These are phyloP conservation scores for Kentomonas sorsogonicus DNA, from an alignment of 208 protist genomes.

Conservation along the genomic window DNA sequence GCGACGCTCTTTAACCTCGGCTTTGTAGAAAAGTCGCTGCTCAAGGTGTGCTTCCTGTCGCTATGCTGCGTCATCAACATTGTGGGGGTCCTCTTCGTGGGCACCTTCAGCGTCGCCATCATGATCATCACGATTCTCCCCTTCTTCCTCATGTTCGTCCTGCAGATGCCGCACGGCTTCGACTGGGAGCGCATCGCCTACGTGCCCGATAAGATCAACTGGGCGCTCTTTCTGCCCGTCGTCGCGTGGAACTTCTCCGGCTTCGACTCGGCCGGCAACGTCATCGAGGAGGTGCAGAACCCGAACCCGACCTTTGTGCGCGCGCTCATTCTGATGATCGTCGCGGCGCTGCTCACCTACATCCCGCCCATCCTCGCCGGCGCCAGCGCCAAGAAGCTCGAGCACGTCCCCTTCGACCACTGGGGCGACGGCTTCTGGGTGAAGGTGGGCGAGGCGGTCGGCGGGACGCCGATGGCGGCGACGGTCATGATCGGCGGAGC, in stretches of 20 bases:
- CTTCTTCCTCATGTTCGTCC: constrained; percentile 84
- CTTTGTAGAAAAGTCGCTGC: constrained; percentile 32
- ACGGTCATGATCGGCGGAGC: constrained; percentile 74
- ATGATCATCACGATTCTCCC: constrained; percentile 83
- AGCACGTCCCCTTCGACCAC: constrained; percentile 50
- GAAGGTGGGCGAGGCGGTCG: constrained; percentile 77
- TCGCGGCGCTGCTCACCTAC: constrained; percentile 68
- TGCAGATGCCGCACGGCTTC: constrained; percentile 76
- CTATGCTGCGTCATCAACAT: constrained; percentile 76
- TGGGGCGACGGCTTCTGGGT: constrained; percentile 89
- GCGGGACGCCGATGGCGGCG: constrained; percentile 61
- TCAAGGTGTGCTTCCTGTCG: constrained; percentile 68
- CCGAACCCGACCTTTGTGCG: constrained; percentile 77
- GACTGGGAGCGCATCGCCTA: constrained; percentile 69
- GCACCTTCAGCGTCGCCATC: constrained; percentile 67
- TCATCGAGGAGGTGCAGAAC: constrained; percentile 87
- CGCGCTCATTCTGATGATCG: constrained; percentile 81
- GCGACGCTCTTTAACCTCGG: constrained; percentile 60
- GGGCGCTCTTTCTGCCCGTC: constrained; percentile 80
- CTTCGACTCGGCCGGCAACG: constrained; percentile 86
- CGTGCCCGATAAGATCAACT: constrained; percentile 70
- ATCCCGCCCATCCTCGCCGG: constrained; percentile 83
- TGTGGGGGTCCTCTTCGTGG: constrained; percentile 66
- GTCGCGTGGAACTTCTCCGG: constrained; percentile 90
- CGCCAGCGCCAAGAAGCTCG: constrained; percentile 47